phyloP scores from a whole-genome alignment of 129 eudicot species.

The Oenanthe sinensis region DNA sequence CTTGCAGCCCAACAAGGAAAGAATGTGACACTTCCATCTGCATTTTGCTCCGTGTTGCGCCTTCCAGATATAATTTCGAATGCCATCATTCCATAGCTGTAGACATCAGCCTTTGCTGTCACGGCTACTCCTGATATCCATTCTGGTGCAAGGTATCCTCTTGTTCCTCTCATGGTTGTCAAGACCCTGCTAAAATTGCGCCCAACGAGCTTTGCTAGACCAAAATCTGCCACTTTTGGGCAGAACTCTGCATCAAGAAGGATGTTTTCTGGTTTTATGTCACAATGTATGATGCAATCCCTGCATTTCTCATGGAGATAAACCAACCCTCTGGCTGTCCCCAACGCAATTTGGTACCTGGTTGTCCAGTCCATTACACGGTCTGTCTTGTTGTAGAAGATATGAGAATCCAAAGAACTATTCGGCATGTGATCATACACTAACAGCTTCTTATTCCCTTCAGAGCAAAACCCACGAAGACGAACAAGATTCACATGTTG shows the following conservation, averaged over 20 bases:
- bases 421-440: conserved; percentile 4
- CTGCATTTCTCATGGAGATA: conserved; percentile 4
- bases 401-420: neutral
- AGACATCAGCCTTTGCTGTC: conserved; percentile 1
- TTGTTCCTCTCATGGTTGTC: conserved; percentile 10
- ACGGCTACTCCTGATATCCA: conserved; percentile 8
- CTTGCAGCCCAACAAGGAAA: conserved; percentile 8
- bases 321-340: conserved; percentile 2
- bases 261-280: conserved; percentile 6
- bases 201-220: conserved; percentile 8
- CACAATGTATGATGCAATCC: conserved; percentile 9
- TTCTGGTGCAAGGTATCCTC: conserved; percentile 7
- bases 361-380: neutral
- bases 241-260: conserved; percentile 3
- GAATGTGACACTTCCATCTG: neutral
- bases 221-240: conserved; percentile 8
- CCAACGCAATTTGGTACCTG: neutral
- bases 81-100: conserved; percentile 1
- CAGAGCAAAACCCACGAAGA: conserved; percentile 4
- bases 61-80: conserved; percentile 1
- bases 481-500: conserved; percentile 9
- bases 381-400: neutral
- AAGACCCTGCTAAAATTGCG: conserved; percentile 4
- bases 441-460: neutral
- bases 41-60: conserved; percentile 4